Evolutionary conservation across 306 rosid species (phyloP), one percentile per base, ranked within the genome.

Genomic region (Dryas drummondii): DNA sequence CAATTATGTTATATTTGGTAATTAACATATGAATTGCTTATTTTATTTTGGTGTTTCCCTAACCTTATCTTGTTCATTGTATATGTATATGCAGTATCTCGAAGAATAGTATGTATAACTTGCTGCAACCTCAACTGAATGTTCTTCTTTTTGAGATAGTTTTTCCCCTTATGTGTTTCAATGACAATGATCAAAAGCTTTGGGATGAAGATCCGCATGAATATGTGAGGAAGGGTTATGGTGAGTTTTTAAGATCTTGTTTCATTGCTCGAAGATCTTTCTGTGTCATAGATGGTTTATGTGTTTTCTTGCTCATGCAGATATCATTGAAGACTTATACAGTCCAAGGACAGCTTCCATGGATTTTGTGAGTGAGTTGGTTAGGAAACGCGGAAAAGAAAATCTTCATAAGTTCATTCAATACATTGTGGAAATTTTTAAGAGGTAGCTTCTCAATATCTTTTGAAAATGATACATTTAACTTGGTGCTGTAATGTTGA

Each of bases 181-280:
- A 88, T 81, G 96, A 91, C 77, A 87, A 84, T 67, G 98, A 94
- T 81, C 97, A 88, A 79, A 90, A 82, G 85, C 97, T 94, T 69
- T 94, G 98, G 98, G 97, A 91, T 57, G 98, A 94, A 76, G 98
- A 94, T 76, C 97, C 98, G 26, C 97, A 94, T 83, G 98, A 94
- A 77, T 94, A 94, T 82, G 98, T 94, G 76, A 87, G 97, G 86
- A 94, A 94, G 88, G 98, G 98, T 79, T 94, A 91, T 79, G 98
- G 98, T 94, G 82, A 83, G 94, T 84, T 50, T 41, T 70, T 7
- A 56, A 44, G 54, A 45, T 52, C 65, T 73, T 41, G 56, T 42
- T 57, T 75, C 15, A 19, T 68, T 49, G 68, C 67, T 72, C 44
- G 16, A 68, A 15, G 32, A 70, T 57, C 19, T n/a, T 32, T 32